A percentile compares a stretch with the other conserved stretches of the same genome.
These are phyloP conservation scores for Ashbya aceris DNA, from an alignment of 1,139 yeast species.

Conservation along the genomic window DNA sequence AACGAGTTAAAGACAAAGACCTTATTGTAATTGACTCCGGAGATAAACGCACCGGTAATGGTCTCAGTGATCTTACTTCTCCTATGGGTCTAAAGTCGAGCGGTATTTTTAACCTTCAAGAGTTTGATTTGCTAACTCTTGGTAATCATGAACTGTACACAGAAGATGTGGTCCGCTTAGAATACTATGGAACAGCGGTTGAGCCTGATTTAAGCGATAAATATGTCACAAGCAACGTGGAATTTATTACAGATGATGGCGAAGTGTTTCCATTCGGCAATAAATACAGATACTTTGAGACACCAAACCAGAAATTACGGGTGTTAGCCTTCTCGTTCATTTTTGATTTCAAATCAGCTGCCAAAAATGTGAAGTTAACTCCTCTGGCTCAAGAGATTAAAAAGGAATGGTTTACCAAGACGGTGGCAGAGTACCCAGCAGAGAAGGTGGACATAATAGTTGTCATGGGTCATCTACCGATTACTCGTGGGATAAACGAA, in stretches of 20 bases:
- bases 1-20: conserved; percentile 41
- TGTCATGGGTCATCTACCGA: conserved; percentile 76
- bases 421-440: conserved; percentile 36
- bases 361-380: conserved; percentile 53
- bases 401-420: conserved; percentile 55
- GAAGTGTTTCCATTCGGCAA: conserved; percentile 60
- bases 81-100: conserved; percentile 63
- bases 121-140: conserved; percentile 71
- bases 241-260: conserved; percentile 42
- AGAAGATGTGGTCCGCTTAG: conserved; percentile 58
- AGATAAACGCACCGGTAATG: conserved; percentile 93
- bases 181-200: conserved; percentile 49
- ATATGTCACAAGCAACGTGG: conserved; percentile 79
- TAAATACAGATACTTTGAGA: conserved; percentile 53
- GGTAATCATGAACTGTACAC: conserved; percentile 90
- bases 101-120: conserved; percentile 52
- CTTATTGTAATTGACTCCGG: conserved; percentile 77
- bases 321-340: conserved; percentile 71
- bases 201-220: conserved; percentile 45
- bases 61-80: conserved; percentile 61
- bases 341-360: conserved; percentile 63
- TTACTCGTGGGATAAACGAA: conserved; percentile 47
- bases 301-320: conserved; percentile 43
- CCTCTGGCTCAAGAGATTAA: conserved; percentile 49
- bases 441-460: conserved; percentile 55